phyloP scores from a whole-genome alignment of 768 basidiomycete genomes.

The Boletus vinaceobasis region DNA sequence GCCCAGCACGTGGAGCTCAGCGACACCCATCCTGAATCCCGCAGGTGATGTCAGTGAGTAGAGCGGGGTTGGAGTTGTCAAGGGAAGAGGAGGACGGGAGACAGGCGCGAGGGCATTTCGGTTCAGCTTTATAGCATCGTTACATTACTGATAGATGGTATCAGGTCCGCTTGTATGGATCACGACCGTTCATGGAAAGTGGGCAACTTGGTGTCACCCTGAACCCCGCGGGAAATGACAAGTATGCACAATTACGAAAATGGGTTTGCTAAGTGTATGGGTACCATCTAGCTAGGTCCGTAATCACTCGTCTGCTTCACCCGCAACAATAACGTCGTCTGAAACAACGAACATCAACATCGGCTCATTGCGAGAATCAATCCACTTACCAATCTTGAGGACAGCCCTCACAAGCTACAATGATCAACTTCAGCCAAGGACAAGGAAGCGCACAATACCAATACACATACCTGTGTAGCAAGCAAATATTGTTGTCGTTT shows the following conservation, averaged over 20 bases:
- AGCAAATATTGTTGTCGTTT: slow-evolving; percentile 96
- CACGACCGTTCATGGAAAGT: too few species aligned
- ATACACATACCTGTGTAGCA: slow-evolving; percentile 77
- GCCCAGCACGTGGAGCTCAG: slow-evolving; percentile 18
- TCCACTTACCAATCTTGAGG: slow-evolving; percentile 73
- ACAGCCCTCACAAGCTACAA: slow-evolving; percentile 76
- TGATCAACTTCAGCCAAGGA: slow-evolving; percentile 1
- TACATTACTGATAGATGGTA: background rate
- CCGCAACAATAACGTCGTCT: slow-evolving; percentile 80
- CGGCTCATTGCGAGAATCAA: background rate
- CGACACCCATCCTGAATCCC: slow-evolving; percentile 16
- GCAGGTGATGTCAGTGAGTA: background rate
- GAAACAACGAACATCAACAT: slow-evolving; percentile 7
- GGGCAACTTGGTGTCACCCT: too few species aligned
- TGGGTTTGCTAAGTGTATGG: slow-evolving; percentile 17
- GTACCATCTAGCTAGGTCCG: slow-evolving; percentile 17
- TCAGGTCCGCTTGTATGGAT: background rate
- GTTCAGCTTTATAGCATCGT: background rate
- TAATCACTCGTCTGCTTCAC: slow-evolving; percentile 62
- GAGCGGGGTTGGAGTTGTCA: background rate
- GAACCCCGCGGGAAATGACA: too few species aligned
- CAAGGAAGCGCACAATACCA: background rate
- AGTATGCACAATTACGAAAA: slow-evolving; percentile 22
- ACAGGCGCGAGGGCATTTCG: background rate
- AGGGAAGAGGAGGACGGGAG: background rate